Conservation (phyloP, 768 basidiomycete genomes). For the Calvatia gigantea region DNA sequence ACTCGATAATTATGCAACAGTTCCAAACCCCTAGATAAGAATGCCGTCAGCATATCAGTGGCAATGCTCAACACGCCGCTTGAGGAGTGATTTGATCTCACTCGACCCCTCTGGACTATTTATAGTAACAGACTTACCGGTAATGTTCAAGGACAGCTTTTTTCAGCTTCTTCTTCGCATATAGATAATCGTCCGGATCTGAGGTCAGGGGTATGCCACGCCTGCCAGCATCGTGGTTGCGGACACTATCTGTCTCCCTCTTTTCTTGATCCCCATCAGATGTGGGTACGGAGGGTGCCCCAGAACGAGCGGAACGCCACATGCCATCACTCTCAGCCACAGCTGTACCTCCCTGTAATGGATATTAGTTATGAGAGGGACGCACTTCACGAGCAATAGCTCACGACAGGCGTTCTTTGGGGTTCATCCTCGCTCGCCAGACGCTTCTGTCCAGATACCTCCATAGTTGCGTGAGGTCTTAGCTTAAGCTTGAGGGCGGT, state of each 20-base stretch:
- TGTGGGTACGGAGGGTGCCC: neutral
- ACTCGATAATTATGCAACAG: conserved; percentile 88
- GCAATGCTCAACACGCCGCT: too few relatives aligned
- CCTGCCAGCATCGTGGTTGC: neutral
- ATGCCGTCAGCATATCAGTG: neutral
- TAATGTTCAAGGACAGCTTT: conserved; percentile 85
- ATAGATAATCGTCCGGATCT: conserved; percentile 77
- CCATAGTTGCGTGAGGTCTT: neutral
- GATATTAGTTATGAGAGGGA: neutral
- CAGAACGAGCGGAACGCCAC: neutral
- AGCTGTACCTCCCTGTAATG: neutral
- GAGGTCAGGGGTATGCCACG: conserved; percentile 21
- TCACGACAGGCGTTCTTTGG: neutral
- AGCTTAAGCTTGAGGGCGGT: conserved; percentile 15
- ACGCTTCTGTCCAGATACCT: neutral
- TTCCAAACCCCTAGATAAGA: conserved; percentile 61
- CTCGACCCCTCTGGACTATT: neutral
- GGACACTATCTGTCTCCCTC: neutral
- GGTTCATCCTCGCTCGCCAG: neutral
- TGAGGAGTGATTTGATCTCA: too few relatives aligned
- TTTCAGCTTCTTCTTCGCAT: conserved; percentile 83
- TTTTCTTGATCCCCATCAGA: neutral
- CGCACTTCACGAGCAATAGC: neutral
- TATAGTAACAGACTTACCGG: conserved; percentile 37
- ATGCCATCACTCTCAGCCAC: neutral